These are phyloP conservation scores for Solanum ahanhuiri DNA, from an alignment of 257 asterid species.

Conservation along the genomic window DNA sequence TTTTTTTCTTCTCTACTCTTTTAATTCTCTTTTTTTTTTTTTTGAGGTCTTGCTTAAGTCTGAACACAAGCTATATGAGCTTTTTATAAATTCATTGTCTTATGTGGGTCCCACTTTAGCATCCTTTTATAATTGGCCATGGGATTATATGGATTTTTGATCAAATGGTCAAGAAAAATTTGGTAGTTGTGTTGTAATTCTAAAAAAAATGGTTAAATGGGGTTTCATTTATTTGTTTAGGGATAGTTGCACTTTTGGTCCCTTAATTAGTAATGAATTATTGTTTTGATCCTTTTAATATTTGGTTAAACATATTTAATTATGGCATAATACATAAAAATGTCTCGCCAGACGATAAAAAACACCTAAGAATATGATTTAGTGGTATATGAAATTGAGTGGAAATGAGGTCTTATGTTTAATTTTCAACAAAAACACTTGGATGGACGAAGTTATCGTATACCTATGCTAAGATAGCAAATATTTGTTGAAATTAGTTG, in stretches of 20 bases:
- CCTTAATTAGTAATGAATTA: background rate
- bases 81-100: conserved; percentile 6
- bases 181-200: background rate
- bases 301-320: background rate
- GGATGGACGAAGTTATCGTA: accelerated
- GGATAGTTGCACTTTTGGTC: background rate
- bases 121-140: background rate
- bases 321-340: background rate
- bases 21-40: background rate
- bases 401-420: background rate
- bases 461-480: background rate
- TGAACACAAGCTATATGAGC: conserved; percentile 1
- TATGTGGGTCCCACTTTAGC: background rate
- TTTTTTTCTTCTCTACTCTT: background rate
- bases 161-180: background rate
- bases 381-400: background rate
- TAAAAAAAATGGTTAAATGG: background rate
- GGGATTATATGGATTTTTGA: background rate
- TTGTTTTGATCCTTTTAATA: background rate
- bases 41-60: background rate
- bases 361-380: background rate
- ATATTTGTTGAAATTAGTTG: background rate
- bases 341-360: background rate
- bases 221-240: background rate
- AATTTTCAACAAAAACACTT: background rate